Evolutionary conservation across 2,329 filamentous ascomycete genomes (phyloP), one percentile per base, ranked within the genome.

Genomic region (Neospermospora avenae): DNA sequence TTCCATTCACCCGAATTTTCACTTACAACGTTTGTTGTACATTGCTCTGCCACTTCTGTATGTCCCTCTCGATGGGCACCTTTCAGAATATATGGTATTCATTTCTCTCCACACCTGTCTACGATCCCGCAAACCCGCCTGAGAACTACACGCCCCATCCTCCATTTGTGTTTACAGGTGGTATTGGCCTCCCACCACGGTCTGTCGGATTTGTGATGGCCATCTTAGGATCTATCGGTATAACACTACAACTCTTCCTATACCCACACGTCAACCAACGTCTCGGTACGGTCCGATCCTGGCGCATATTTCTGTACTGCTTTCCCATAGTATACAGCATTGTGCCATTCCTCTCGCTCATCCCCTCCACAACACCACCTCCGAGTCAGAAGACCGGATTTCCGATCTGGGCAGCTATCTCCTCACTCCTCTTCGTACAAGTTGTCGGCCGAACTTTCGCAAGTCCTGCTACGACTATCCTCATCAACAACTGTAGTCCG

Each of bases 171-270:
- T 69, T 83, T 2, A 85, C 90, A 4, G 89, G 90, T 28, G 91
- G 91, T 1, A 78, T 95, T 0, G 89, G 89, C n/a, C 81, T 95
- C 55, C 83, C 84, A 0, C 86, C 89, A 0, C 80, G 82, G 1
- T 82, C 84, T 2, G 88, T 95, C 34, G 90, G 90, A n/a, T 76
- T 90, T 45, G 88, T 89, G 4, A 91, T 93, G 77, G 86, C 90
- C 2, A 86, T 89, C 55, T 81, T 95, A 16, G 91, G 90, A 8
- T 75, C 84, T 52, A 85, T 93, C 45, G 91, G 91, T n/a, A 87
- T 95, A 39, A 76, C 80, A 0, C 77, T 95, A 48, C 89, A 92
- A 71, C 80, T 91, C 11, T 77, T 89, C 53, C 75, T 91, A 10
- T 93, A 93, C 70, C 89, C 90, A 1, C 75, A 76, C 31, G 75